Conservation (phyloP, 805 yeast species). For the Metschnikowia sp. region DNA sequence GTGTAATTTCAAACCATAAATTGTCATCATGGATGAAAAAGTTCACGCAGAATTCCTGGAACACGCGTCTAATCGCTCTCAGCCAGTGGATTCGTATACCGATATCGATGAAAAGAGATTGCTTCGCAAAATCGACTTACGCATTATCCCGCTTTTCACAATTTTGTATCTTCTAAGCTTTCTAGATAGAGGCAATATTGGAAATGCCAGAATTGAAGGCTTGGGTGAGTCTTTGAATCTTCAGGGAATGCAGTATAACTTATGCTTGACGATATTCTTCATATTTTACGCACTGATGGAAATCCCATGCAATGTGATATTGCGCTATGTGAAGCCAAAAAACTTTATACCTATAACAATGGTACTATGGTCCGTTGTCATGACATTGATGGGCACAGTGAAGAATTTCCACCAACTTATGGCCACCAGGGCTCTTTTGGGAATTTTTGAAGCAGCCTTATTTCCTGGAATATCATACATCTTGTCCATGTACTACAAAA, state of each 20-base stretch:
- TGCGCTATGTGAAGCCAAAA: conserved; percentile 61
- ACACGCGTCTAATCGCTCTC: background rate
- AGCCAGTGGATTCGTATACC: background rate
- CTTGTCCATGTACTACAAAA: conserved; percentile 61
- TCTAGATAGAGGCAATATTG: conserved; percentile 76
- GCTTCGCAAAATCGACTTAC: conserved; percentile 62
- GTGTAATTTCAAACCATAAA: too few species aligned
- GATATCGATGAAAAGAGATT: conserved; percentile 50
- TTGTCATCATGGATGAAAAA: conserved; percentile 1
- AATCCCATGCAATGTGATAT: conserved; percentile 57
- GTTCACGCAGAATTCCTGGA: background rate
- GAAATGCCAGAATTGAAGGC: conserved; percentile 76
- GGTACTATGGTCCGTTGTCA: conserved; percentile 56
- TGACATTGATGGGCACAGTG: conserved; percentile 65
- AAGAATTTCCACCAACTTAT: conserved; percentile 55
- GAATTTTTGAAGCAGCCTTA: conserved; percentile 66
- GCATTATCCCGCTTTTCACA: conserved; percentile 74
- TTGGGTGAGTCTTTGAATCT: conserved; percentile 53
- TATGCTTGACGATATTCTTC: conserved; percentile 65
- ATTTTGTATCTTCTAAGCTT: conserved; percentile 71
- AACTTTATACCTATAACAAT: conserved; percentile 60
- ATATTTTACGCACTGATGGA: conserved; percentile 68
- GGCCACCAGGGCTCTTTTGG: conserved; percentile 63
- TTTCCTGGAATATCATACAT: conserved; percentile 75
- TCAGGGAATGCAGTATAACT: conserved; percentile 57